A percentile compares a stretch with the other conserved stretches of the same genome.
Evolutionary conservation across 768 basidiomycete genomes (phyloP).

Genomic region (Tubosaeta brunneosetosa): DNA sequence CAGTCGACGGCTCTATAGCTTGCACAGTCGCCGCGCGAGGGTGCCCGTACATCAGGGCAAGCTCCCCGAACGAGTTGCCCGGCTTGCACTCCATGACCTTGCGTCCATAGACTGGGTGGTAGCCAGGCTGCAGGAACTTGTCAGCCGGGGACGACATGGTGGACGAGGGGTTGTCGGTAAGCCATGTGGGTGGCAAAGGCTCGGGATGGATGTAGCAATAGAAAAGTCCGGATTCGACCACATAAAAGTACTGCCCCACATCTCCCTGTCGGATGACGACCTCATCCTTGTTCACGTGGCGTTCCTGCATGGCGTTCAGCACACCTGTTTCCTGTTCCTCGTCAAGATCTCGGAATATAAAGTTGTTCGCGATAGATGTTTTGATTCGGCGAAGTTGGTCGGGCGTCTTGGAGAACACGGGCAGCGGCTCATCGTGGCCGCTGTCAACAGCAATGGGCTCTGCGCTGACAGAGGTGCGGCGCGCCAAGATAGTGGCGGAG

Average conservation of each 20-base stretch:
- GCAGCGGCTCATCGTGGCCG: conserved; percentile 59
- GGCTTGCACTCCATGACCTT: conserved; percentile 82
- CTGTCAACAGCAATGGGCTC: conserved; percentile 89
- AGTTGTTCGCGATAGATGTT: conserved; percentile 79
- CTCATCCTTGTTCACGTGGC: conserved; percentile 61
- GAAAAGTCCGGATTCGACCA: conserved; percentile 85
- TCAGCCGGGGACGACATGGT: conserved; percentile 40
- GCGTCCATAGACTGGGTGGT: conserved; percentile 68
- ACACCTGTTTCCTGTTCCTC: conserved; percentile 94
- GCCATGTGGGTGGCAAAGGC: conserved; percentile 57
- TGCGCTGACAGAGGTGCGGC: conserved; percentile 92
- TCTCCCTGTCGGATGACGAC: conserved; percentile 98
- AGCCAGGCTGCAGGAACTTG: conserved; percentile 58
- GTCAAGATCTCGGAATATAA: conserved; percentile 94
- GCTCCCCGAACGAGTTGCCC: conserved; percentile 89
- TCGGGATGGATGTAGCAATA: conserved; percentile 78
- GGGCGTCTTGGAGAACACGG: conserved; percentile 70
- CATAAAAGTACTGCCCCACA: conserved; percentile 95
- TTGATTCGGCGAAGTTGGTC: conserved; percentile 88
- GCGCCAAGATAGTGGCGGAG: conserved; percentile 74
- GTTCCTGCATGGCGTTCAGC: conserved; percentile 93
- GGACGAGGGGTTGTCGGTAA: conserved; percentile 39
- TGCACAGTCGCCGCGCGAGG: conserved; percentile 93
- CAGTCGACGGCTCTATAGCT: conserved; percentile 71
- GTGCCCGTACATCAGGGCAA: conserved; percentile 97